phyloP scores from a whole-genome alignment of 106 monocot species.

The Triglochin maritima region DNA sequence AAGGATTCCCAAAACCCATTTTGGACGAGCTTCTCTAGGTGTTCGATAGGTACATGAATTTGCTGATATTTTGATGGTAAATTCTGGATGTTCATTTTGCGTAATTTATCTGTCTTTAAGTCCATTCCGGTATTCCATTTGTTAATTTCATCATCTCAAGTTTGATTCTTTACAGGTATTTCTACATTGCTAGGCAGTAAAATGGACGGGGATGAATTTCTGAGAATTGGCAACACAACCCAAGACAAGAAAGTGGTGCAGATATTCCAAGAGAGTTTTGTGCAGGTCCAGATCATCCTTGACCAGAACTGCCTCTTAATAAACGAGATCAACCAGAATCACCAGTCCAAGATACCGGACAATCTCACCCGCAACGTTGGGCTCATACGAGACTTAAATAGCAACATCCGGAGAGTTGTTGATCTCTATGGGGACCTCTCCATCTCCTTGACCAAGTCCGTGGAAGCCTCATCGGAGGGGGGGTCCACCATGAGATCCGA shows the following conservation, averaged over 20 bases:
- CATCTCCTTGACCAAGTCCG: constrained; percentile 21
- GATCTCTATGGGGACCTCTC: constrained; percentile 48
- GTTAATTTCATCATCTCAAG: too few relatives aligned
- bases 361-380: constrained; percentile 25
- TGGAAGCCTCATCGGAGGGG: constrained; percentile 26
- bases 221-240: constrained; percentile 26
- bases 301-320: constrained; percentile 49
- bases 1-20: too few relatives aligned
- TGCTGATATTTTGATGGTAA: too few relatives aligned
- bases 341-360: constrained; percentile 17
- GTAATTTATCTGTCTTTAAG: too few relatives aligned
- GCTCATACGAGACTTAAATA: constrained; percentile 44
- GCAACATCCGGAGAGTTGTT: constrained; percentile 45
- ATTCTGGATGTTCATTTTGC: too few relatives aligned
- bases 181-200: not conserved
- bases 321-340: constrained; percentile 23
- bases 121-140: too few relatives aligned
- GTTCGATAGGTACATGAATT: too few relatives aligned
- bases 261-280: constrained; percentile 51
- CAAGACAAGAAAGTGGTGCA: constrained; percentile 35
- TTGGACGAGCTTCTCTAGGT: too few relatives aligned
- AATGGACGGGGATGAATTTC: constrained; percentile 41
- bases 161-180: too few relatives aligned
- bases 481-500: constrained; percentile 29
- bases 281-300: constrained; percentile 48